These are phyloP conservation scores for Dissophora globulifera DNA, from an alignment of 192 early-diverging fungal genomes.

Conservation along the genomic window DNA sequence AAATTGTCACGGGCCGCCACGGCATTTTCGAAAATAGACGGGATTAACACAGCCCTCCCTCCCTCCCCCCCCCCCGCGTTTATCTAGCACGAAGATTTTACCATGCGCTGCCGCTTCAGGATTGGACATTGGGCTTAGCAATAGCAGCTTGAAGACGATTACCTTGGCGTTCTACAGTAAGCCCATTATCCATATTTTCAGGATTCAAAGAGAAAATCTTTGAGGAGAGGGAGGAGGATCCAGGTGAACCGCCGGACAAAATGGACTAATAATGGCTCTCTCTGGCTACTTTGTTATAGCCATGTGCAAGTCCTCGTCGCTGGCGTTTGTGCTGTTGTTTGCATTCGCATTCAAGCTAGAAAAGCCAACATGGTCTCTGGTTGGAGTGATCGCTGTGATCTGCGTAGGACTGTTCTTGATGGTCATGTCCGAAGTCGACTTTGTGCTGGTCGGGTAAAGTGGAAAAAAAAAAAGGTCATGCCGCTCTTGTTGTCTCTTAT, in stretches of 20 bases:
- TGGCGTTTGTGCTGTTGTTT: slow-evolving; percentile 87
- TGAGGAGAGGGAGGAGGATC: no score
- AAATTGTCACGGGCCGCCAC: no score
- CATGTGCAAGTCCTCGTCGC: slow-evolving; percentile 84
- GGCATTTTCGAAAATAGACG: no score
- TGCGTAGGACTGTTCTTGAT: slow-evolving; percentile 86
- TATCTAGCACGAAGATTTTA: slow-evolving; percentile 71
- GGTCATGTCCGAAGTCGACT: slow-evolving; percentile 87
- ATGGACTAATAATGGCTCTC: not conserved
- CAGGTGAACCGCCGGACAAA: no score
- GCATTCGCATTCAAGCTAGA: slow-evolving; percentile 92
- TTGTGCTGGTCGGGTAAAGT: slow-evolving; percentile 77
- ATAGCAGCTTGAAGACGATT: slow-evolving; percentile 85
- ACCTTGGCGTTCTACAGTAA: slow-evolving; percentile 91
- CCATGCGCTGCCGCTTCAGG: slow-evolving; percentile 91
- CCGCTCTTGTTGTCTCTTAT: not conserved
- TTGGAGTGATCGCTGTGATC: slow-evolving; percentile 82
- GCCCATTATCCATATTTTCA: not conserved
- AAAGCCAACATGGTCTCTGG: slow-evolving; percentile 72
- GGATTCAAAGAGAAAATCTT: no score
- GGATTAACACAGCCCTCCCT: no score
- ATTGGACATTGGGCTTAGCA: slow-evolving; percentile 92
- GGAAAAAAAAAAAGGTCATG: no score
- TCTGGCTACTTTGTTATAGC: slow-evolving; percentile 42
- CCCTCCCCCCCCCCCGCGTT: no score